A percentile compares a stretch with the other conserved stretches of the same genome.
Evolutionary conservation across 371 early-diverging fungal species (phyloP).

Genomic region (Haplosporangium sp.): DNA sequence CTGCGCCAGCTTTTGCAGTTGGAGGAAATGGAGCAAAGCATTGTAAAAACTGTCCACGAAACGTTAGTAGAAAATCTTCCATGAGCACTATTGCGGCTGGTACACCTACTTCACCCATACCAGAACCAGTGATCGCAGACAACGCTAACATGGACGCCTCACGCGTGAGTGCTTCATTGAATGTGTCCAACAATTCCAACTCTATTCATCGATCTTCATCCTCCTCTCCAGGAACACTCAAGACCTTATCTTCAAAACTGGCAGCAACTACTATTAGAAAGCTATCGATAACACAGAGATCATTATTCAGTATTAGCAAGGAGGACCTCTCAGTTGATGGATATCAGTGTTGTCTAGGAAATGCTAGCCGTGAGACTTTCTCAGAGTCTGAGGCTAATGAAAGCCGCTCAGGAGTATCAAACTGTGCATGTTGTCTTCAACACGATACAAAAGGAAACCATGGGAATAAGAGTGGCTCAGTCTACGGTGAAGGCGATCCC

Average conservation of each 20-base stretch:
- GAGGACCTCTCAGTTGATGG: slow-evolving; percentile 16
- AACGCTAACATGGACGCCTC: slow-evolving; percentile 29
- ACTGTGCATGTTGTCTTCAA: slow-evolving; percentile 2
- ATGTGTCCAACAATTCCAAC: background rate
- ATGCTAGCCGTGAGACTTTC: slow-evolving; percentile 5
- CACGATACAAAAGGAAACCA: slow-evolving; percentile 2
- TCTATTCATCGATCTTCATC: slow-evolving; percentile 5
- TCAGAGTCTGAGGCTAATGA: background rate
- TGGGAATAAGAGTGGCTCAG: background rate
- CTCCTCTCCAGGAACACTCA: slow-evolving; percentile 20
- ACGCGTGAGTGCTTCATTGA: slow-evolving; percentile 11
- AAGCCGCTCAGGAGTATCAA: background rate
- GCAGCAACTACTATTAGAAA: slow-evolving; percentile 36
- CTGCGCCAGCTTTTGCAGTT: slow-evolving; percentile 23
- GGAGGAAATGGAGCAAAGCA: slow-evolving; percentile 10
- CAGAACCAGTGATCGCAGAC: background rate
- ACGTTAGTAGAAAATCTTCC: slow-evolving; percentile 14
- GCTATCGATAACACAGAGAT: slow-evolving; percentile 30
- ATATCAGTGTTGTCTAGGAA: slow-evolving; percentile 27
- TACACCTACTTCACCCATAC: background rate
- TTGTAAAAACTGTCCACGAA: slow-evolving; percentile 25
- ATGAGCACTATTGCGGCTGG: background rate
- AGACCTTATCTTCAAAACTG: slow-evolving; percentile 35
- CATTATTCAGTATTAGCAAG: slow-evolving; percentile 31
- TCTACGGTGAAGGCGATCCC: slow-evolving; percentile 11